Evolutionary conservation across 225 moss, liverwort and hornwort species (phyloP).

Genomic region (Asterella californica): DNA sequence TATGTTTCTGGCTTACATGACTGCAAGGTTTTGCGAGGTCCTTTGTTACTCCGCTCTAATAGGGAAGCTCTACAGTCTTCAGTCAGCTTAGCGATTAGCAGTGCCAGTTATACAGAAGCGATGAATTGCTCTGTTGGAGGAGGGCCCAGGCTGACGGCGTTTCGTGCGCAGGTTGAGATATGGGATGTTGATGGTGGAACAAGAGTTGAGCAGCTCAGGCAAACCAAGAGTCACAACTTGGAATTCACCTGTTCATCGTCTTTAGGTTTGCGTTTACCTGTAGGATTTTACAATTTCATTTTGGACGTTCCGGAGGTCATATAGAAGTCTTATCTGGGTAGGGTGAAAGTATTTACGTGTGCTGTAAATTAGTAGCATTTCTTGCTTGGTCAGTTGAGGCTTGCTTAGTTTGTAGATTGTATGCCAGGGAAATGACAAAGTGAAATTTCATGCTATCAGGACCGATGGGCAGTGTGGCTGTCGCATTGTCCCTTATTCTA

Average conservation of each 20-base stretch:
- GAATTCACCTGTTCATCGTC: slow-evolving; percentile 15
- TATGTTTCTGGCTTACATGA: not conserved
- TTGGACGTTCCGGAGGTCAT: slow-evolving; percentile 21
- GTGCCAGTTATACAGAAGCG: too few relatives aligned
- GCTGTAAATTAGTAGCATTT: not conserved
- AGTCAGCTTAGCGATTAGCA: too few relatives aligned
- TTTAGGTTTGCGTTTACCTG: slow-evolving; percentile 33
- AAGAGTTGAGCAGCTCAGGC: slow-evolving; percentile 60
- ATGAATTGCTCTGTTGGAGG: not conserved
- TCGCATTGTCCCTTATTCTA: too few relatives aligned
- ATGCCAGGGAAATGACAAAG: too few relatives aligned
- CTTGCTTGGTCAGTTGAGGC: not conserved
- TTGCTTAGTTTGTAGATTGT: not conserved
- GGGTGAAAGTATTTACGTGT: slow-evolving; percentile 11
- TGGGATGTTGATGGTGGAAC: slow-evolving; percentile 77
- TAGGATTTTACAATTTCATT: not conserved
- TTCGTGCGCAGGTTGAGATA: slow-evolving; percentile 65
- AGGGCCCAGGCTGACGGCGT: not conserved
- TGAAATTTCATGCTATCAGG: too few relatives aligned
- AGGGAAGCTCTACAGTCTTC: not conserved
- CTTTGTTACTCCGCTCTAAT: not conserved
- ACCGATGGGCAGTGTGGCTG: too few relatives aligned
- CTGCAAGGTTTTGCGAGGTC: not conserved
- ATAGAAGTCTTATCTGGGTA: slow-evolving; percentile 66
- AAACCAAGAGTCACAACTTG: slow-evolving; percentile 12